phyloP scores from a whole-genome alignment of 2,329 filamentous ascomycete genomes.

The Sarocladiaceae sp. region DNA sequence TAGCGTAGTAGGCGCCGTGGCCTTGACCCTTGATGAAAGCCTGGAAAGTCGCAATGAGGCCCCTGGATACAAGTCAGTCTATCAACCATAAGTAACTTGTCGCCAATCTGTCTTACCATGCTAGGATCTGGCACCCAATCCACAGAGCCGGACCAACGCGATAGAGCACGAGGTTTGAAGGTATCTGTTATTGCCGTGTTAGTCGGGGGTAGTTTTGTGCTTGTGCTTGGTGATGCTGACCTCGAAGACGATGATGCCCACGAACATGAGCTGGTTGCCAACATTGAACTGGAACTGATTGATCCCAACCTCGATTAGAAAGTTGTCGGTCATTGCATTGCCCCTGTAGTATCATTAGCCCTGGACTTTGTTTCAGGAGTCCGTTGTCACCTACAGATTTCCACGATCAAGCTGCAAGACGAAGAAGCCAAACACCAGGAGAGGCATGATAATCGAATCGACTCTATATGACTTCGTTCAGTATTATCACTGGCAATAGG shows the following conservation, averaged over 20 bases:
- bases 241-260: constrained; percentile 36
- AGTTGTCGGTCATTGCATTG: constrained; percentile 13
- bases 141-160: constrained; percentile 37
- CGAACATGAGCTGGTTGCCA: constrained; percentile 36
- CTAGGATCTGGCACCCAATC: constrained; percentile 19
- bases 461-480: constrained; percentile 23
- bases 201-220: neutral
- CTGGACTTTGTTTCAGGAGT: neutral
- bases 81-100: neutral
- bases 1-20: constrained; percentile 23
- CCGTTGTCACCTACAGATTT: constrained; percentile 23
- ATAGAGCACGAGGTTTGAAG: constrained; percentile 41
- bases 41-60: constrained; percentile 27
- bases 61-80: constrained; percentile 12
- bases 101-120: neutral
- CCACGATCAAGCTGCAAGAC: constrained; percentile 31
- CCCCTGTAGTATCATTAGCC: neutral
- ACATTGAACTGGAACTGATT: constrained; percentile 41
- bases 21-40: constrained; percentile 25
- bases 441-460: constrained; percentile 36
- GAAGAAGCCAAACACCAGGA: constrained; percentile 38
- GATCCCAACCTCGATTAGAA: constrained; percentile 38
- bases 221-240: constrained; percentile 9
- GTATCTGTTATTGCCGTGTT: constrained; percentile 23
- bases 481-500: neutral